Percentiles rank a stretch among this genome's conserved stretches.
phyloP scores from a whole-genome alignment of 179 eudicot species.

The Heliamphora ciliata region DNA sequence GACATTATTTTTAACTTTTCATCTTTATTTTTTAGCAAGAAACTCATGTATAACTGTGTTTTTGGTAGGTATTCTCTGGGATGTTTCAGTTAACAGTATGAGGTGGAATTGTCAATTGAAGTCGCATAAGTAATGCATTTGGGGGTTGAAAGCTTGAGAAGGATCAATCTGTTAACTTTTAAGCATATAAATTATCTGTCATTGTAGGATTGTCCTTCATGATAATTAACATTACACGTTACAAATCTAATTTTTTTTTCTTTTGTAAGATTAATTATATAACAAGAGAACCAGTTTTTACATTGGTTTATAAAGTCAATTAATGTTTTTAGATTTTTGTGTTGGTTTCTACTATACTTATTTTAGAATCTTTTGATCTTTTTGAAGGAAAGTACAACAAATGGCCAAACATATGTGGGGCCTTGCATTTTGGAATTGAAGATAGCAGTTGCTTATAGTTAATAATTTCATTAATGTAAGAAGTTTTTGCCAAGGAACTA shows the following conservation, averaged over 20 bases:
- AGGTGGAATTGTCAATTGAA: neutral
- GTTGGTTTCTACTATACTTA: neutral
- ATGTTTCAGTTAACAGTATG: neutral
- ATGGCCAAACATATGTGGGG: neutral
- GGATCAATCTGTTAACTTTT: neutral
- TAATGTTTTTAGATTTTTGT: neutral
- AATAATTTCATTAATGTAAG: neutral
- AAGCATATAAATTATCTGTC: neutral
- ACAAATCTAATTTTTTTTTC: neutral
- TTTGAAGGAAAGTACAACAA: neutral
- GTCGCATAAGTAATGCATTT: neutral
- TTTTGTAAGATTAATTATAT: neutral
- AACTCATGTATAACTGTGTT: neutral
- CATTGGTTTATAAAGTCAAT: neutral
- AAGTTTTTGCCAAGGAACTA: slow-evolving; percentile 8
- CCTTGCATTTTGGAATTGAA: neutral
- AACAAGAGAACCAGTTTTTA: neutral
- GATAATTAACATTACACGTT: neutral
- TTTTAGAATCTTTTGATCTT: neutral
- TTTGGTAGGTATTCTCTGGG: neutral
- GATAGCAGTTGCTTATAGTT: neutral
- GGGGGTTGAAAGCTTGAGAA: neutral
- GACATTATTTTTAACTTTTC: neutral
- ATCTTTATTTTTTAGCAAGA: neutral
- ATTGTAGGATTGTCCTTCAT: neutral